These are phyloP conservation scores for Arctium minus DNA, from an alignment of 129 eudicot genomes.

Conservation along the genomic window DNA sequence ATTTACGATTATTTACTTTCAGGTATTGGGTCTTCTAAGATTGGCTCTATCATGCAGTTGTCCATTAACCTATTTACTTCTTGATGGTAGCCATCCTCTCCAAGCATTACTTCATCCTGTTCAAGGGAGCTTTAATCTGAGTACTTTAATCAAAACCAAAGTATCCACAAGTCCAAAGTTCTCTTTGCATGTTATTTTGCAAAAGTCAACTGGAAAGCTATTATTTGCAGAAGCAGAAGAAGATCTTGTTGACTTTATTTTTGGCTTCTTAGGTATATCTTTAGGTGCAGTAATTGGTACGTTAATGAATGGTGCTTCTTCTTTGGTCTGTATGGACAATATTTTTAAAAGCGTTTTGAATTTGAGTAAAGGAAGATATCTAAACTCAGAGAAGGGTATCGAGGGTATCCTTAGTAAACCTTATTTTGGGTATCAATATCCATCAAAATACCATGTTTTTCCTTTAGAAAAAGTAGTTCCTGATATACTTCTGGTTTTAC, in stretches of 20 bases:
- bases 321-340: no score
- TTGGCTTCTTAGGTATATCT: no score
- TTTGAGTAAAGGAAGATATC: background rate
- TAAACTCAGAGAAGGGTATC: background rate
- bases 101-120: background rate
- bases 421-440: background rate
- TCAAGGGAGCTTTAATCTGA: no score
- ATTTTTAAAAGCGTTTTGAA: no score
- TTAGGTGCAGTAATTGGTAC: no score
- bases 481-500: background rate
- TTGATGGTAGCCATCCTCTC: background rate
- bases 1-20: background rate
- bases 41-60: background rate
- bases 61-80: conserved; percentile 1
- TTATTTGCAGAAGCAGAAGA: no score
- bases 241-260: no score
- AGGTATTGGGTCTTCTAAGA: background rate
- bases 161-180: background rate
- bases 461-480: background rate
- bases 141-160: background rate
- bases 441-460: background rate
- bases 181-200: background rate
- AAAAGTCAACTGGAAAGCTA: no score
- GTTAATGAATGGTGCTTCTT: no score
- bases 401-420: background rate